Evolutionary conservation across 2,329 filamentous ascomycete species (phyloP), one percentile per base, ranked within the genome.

Genomic region (Xylariaceae sp.): DNA sequence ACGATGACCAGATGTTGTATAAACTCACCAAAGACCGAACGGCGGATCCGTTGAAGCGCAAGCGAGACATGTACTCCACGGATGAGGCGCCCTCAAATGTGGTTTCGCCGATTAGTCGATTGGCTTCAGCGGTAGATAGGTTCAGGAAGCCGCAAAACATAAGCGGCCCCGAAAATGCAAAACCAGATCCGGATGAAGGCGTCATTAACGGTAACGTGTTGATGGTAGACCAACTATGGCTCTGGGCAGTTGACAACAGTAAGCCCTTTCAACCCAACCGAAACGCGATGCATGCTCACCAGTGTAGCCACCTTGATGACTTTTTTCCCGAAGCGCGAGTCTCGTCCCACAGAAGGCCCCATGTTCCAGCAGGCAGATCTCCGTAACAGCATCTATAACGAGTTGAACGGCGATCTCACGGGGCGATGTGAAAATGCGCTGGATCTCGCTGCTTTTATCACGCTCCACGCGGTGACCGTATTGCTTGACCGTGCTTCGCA

Each of bases 161-260:
- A 12, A 56, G 22, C 5, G 32, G 32, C 0, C 30, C 48, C 21
- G 55, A 63, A 0, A 72, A 77, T 2, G 67, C 71, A 2, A 68
- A 71, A 0, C 59, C 59, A 9, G 67, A 70, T 0, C 51, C 68
- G 0, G 68, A 71, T 5, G 61, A 68, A 0, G 68, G 69, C 18
- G 67, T 80, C 2, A 63, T 76, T 1, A 74, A 81, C 22, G 80
- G 81, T 0, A 84, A 85, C 37, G 74, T 82, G 2, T 65, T 86
- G n/a, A 86, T 86, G 80, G 80, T 86, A 0, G 84, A 86, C 54
- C 83, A 86, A 61, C 66, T 86, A 1, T 86, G 83, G 83, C 65
- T 86, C 0, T 82, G 79, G 79, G 76, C 74, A 0, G 72, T 82
- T n/a, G 74, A 80, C 51, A 76, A 71, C 15, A 76, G 78, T 80